Conservation (phyloP, 1,284 basidiomycete genomes). For the Microbotryum lychnidis-dioicae region DNA sequence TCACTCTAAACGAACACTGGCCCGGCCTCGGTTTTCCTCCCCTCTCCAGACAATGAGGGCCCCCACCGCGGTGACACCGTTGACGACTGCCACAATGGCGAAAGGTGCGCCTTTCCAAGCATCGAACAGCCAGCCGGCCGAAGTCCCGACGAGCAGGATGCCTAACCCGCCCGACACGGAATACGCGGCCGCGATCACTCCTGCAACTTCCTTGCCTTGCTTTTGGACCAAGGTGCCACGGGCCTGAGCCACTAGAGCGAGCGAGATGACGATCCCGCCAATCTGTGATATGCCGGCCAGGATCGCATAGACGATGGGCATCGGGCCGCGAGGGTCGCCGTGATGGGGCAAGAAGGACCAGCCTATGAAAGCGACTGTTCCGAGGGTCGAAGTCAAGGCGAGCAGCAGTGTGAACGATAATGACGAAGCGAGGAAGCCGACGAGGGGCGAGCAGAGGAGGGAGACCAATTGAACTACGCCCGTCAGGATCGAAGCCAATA, state of each 20-base stretch:
- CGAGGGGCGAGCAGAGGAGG: constrained; percentile 24
- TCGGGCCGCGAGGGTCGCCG: constrained; percentile 11
- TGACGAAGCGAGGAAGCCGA: constrained; percentile 14
- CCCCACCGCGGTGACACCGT: constrained; percentile 6
- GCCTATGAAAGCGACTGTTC: constrained; percentile 12
- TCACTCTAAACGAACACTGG: too few relatives aligned
- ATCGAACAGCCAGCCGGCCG: constrained; percentile 21
- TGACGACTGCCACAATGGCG: constrained; percentile 12
- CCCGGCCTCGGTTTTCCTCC: too few relatives aligned
- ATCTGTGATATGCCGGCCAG: constrained; percentile 25
- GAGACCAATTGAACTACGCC: constrained; percentile 29
- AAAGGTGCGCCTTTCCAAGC: constrained; percentile 21
- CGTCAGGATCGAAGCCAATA: constrained; percentile 27
- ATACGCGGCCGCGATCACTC: constrained; percentile 26
- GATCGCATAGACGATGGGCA: constrained; percentile 11
- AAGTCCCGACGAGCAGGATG: constrained; percentile 23
- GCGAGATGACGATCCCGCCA: constrained; percentile 21
- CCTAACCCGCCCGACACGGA: constrained; percentile 30
- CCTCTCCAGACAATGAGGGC: neutral
- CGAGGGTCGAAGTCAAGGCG: constrained; percentile 10
- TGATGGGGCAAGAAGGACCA: constrained; percentile 8
- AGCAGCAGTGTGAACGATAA: constrained; percentile 2
- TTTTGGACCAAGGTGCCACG: constrained; percentile 1
- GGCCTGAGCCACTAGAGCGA: constrained; percentile 24
- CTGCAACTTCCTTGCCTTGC: constrained; percentile 20